Evolutionary conservation across 2,329 filamentous ascomycete genomes (phyloP).

Genomic region (Penicillium hesseltinei): DNA sequence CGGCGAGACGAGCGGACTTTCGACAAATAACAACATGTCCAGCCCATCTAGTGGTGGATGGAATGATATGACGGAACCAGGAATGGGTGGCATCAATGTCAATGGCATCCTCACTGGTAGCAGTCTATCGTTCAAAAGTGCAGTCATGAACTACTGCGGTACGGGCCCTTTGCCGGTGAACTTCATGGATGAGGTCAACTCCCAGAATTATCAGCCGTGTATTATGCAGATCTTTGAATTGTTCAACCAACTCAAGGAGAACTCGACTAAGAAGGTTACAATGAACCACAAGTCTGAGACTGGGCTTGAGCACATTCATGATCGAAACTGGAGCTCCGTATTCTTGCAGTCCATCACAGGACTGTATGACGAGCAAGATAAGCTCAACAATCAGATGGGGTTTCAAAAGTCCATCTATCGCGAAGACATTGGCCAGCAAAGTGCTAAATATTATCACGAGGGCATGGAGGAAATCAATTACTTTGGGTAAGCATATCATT

Average conservation of each 20-base stretch:
- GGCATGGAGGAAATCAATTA: conserved; percentile 40
- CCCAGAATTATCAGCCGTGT: conserved; percentile 34
- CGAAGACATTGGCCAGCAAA: conserved; percentile 27
- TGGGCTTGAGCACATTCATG: conserved; percentile 14
- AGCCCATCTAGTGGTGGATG: conserved; percentile 14
- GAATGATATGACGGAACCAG: conserved; percentile 22
- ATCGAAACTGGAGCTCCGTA: conserved; percentile 31
- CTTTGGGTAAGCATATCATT: conserved; percentile 38
- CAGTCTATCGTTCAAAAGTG: conserved; percentile 35
- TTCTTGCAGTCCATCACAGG: conserved; percentile 36
- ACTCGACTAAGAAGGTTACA: neutral
- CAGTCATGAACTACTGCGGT: conserved; percentile 33
- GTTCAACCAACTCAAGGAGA: conserved; percentile 29
- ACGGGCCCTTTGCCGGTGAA: conserved; percentile 30
- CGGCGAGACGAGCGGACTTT: conserved; percentile 25
- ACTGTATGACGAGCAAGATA: conserved; percentile 28
- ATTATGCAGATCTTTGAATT: conserved; percentile 33
- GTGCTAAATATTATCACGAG: conserved; percentile 34
- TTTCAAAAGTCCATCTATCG: conserved; percentile 33
- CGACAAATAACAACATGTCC: neutral
- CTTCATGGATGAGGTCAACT: conserved; percentile 30
- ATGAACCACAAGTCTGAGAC: neutral
- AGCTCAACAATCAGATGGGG: conserved; percentile 36
- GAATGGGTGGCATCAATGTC: conserved; percentile 33
- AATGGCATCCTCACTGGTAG: conserved; percentile 31